A percentile compares a stretch with the other conserved stretches of the same genome.
Evolutionary conservation across 2,329 filamentous ascomycete species (phyloP).

Genomic region (Xylaria digitata): DNA sequence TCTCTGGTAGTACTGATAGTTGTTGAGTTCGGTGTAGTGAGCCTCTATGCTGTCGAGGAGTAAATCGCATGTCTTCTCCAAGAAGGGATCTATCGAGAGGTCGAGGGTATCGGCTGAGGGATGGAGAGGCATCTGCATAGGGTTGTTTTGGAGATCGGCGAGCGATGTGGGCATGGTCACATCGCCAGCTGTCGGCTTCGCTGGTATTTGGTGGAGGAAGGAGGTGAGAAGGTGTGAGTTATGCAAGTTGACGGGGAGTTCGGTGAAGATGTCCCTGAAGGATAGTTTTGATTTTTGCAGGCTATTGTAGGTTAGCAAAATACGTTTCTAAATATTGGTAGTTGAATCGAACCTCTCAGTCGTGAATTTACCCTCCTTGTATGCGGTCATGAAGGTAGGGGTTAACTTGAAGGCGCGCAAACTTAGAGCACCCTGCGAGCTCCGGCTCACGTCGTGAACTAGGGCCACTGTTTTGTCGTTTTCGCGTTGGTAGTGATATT

Average conservation of each 20-base stretch:
- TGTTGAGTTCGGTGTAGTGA: conserved; percentile 99
- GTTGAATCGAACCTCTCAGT: conserved; percentile 81
- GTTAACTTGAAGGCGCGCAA: conserved; percentile 92
- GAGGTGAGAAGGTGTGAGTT: conserved; percentile 97
- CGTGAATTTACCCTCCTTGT: conserved; percentile 97
- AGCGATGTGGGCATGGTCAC: conserved; percentile 83
- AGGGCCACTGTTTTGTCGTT: conserved; percentile 89
- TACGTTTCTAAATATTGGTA: background rate
- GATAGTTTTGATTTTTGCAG: conserved; percentile 93
- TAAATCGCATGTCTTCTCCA: conserved; percentile 97
- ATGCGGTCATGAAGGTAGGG: conserved; percentile 86
- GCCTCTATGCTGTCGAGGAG: conserved; percentile 96
- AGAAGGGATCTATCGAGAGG: conserved; percentile 94
- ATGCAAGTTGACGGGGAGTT: conserved; percentile 89
- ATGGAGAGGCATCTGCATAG: conserved; percentile 74
- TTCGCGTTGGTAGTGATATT: conserved; percentile 96
- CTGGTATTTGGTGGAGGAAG: conserved; percentile 91
- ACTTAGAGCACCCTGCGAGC: conserved; percentile 89
- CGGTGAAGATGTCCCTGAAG: conserved; percentile 92
- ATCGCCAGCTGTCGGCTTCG: conserved; percentile 71
- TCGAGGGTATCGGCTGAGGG: conserved; percentile 92
- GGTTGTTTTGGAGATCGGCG: conserved; percentile 77
- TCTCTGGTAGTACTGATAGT: conserved; percentile 96
- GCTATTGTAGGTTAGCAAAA: conserved; percentile 60
- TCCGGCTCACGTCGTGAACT: conserved; percentile 95